Conservation (phyloP, 176 grass and related monocot species). For the Oropetium thomaeum region DNA sequence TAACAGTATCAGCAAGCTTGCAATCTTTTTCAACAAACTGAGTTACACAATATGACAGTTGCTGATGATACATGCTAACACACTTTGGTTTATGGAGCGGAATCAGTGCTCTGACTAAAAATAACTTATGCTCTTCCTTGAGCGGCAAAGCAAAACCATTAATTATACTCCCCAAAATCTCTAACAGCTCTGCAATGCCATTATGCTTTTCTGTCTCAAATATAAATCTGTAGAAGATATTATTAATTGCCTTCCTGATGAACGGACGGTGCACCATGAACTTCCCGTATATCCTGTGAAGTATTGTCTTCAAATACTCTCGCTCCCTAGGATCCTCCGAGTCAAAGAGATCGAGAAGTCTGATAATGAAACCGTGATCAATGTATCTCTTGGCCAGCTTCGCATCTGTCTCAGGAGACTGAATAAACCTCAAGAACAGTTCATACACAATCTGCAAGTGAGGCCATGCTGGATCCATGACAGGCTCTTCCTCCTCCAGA, state of each 20-base stretch:
- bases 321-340: slow-evolving; percentile 75
- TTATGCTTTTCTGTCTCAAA: slow-evolving; percentile 80
- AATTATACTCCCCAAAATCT: slow-evolving; percentile 77
- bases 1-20: slow-evolving; percentile 79
- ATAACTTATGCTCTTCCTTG: slow-evolving; percentile 77
- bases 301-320: slow-evolving; percentile 78
- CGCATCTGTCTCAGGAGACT: slow-evolving; percentile 63
- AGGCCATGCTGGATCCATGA: slow-evolving; percentile 64
- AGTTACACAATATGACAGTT: slow-evolving; percentile 65
- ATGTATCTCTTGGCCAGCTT: slow-evolving; percentile 74
- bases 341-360: slow-evolving; percentile 65
- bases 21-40: slow-evolving; percentile 80
- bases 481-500: slow-evolving; percentile 75
- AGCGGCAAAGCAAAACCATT: slow-evolving; percentile 76
- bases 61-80: slow-evolving; percentile 70
- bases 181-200: slow-evolving; percentile 64
- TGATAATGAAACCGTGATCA: slow-evolving; percentile 62
- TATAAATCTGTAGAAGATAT: slow-evolving; percentile 75
- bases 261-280: slow-evolving; percentile 79
- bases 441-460: slow-evolving; percentile 77
- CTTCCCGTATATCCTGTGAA: slow-evolving; percentile 80
- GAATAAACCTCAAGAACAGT: slow-evolving; percentile 69
- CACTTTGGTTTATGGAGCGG: slow-evolving; percentile 84
- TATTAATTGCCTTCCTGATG: slow-evolving; percentile 72
- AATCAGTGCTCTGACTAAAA: slow-evolving; percentile 61